These are phyloP conservation scores for Scheffersomyces stambukii DNA, from an alignment of 1,139 yeast species.

Conservation along the genomic window DNA sequence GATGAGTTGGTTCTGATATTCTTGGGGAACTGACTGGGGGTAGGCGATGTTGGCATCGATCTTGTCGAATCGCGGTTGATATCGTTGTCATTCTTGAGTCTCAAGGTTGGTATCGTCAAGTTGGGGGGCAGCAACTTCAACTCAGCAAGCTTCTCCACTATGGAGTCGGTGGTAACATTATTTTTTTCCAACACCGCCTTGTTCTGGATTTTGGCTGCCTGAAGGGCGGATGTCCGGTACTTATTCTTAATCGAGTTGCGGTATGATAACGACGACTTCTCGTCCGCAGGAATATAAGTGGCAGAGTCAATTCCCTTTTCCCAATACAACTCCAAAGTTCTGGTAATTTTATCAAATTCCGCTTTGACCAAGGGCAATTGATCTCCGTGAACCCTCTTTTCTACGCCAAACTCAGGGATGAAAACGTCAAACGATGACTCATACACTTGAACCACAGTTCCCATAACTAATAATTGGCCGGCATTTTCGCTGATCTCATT, in stretches of 20 bases:
- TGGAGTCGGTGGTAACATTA: conserved; percentile 33
- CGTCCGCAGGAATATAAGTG: conserved; percentile 86
- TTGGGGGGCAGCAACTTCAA: conserved; percentile 54
- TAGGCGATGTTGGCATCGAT: conserved; percentile 28
- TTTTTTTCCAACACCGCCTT: conserved; percentile 28
- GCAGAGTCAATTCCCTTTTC: conserved; percentile 89
- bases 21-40: conserved; percentile 21
- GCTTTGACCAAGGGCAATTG: conserved; percentile 91
- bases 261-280: conserved; percentile 69
- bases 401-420: conserved; percentile 93
- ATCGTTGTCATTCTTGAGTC: conserved; percentile 5
- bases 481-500: conserved; percentile 72
- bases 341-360: conserved; percentile 70
- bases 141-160: conserved; percentile 44
- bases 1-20: conserved; percentile 23
- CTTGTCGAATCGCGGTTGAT: conserved; percentile 12
- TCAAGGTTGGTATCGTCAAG: conserved; percentile 36
- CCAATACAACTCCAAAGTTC: conserved; percentile 84
- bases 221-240: conserved; percentile 65
- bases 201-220: conserved; percentile 60
- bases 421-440: conserved; percentile 95
- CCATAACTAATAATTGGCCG: conserved; percentile 81
- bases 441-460: conserved; percentile 86
- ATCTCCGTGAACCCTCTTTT: conserved; percentile 96
- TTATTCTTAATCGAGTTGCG: conserved; percentile 75